Conservation (phyloP, 31 red algal genomes). For the Asparagopsis taxiformis region DNA sequence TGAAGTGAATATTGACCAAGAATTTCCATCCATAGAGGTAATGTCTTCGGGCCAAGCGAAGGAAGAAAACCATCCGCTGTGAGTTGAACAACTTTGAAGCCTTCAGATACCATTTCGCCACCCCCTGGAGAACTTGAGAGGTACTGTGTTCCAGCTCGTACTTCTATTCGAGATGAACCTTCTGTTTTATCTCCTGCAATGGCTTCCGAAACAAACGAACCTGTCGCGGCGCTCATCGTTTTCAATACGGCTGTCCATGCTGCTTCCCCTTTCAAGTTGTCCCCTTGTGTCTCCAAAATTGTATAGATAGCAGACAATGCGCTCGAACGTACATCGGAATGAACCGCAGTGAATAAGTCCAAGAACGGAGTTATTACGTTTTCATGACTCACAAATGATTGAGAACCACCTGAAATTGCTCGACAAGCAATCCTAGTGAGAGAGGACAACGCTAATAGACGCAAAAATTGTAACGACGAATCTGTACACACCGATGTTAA, state of each 20-base stretch:
- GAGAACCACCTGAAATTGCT: constrained; percentile 24
- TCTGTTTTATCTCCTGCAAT: not conserved
- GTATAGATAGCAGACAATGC: constrained; percentile 44
- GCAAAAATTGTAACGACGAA: constrained; percentile 15
- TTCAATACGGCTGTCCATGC: constrained; percentile 70
- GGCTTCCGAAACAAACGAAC: constrained; percentile 2
- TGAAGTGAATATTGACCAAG: constrained; percentile 53
- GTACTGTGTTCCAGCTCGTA: not conserved
- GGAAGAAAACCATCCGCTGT: constrained; percentile 72
- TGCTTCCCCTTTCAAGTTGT: constrained; percentile 46
- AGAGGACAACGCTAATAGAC: constrained; percentile 31
- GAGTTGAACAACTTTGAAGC: constrained; percentile 73
- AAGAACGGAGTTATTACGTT: constrained; percentile 56
- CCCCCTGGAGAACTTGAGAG: not conserved
- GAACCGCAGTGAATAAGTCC: constrained; percentile 33
- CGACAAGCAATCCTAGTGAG: constrained; percentile 50
- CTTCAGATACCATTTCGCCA: constrained; percentile 61
- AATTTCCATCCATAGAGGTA: constrained; percentile 53
- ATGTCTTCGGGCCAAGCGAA: constrained; percentile 29
- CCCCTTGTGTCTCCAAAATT: constrained; percentile 59
- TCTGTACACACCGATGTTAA: constrained; percentile 60
- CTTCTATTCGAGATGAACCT: not conserved
- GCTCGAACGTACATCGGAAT: constrained; percentile 50
- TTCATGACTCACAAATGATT: constrained; percentile 34
- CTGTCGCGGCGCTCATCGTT: constrained; percentile 51